Base-by-base conservation (phyloP, 129 eudicot species). In the Chrysanthemum makinoi region DNA sequence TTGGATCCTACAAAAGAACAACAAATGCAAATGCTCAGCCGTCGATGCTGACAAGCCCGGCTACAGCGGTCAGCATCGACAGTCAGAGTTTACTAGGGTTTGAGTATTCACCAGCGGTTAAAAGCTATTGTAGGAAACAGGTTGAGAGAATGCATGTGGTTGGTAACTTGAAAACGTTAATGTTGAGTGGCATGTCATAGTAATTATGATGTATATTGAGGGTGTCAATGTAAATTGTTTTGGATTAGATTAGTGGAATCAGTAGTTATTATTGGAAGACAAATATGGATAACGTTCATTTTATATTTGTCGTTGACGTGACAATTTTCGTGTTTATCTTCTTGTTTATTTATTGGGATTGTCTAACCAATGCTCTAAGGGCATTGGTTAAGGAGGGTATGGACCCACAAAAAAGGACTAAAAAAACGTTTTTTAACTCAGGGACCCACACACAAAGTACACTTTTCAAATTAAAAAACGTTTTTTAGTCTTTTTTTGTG, bases 1-100 rank as follows among this genome's bases (percentile, higher is more conserved):
- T 82, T 12, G 83, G 80, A 15, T 51, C 75, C 2, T 78, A 78
- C 58, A 82, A 70, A 72, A 77, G 86, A 13, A 78, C 83, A 2
- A 74, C 80, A 2, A 82, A 70, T 33, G 47, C 80, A 2, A 82
- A 65, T 46, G 47, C 74, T 12, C 15, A 54, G 15, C 39, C 82
- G 65, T 5, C 17, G n/a, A 44, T 56, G 19, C n/a, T n/a, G n/a
- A n/a, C n/a, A n/a, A n/a, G n/a, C 7, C 10, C 39, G 50, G 47
- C n/a, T 65, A 57, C 13, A 6, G n/a, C 12, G 43, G 7, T 1
- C 0, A 9, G 2, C 28, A 58, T 67, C 19, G 66, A 19, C 22
- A 67, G 73, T 10, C 52, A 19, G 53, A 74, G 83, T 30, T 65
- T 70, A 28, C 19, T 58, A 46, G 81, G 83, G 75, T 78, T 78